Evolutionary conservation across 2,329 filamentous ascomycete species (phyloP).

Genomic region (Arthrobotrys pseudoclavata): DNA sequence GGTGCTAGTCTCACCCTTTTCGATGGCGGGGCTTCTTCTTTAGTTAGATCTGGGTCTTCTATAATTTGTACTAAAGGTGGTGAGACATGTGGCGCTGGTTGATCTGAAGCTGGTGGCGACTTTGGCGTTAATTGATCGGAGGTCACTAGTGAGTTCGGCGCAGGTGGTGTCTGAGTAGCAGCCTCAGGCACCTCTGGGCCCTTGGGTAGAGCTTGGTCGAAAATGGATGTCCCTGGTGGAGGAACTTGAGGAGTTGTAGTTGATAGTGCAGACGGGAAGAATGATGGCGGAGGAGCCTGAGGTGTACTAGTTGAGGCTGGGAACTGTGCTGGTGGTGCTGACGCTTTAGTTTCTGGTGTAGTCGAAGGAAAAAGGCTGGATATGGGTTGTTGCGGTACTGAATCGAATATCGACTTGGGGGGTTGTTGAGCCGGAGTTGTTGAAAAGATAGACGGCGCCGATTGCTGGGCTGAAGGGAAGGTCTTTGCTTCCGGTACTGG

Average conservation of each 20-base stretch:
- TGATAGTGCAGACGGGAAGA: conserved; percentile 8
- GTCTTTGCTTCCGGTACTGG: background rate
- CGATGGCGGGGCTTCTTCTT: conserved; percentile 35
- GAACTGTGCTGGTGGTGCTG: conserved; percentile 16
- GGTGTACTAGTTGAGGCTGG: conserved; percentile 21
- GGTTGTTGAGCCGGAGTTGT: conserved; percentile 7
- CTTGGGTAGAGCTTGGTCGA: conserved; percentile 37
- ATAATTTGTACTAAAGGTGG: conserved; percentile 6
- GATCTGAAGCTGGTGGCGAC: background rate
- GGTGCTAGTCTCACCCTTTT: conserved; percentile 33
- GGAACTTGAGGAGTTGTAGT: conserved; percentile 43
- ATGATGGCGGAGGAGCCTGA: conserved; percentile 29
- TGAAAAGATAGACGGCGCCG: background rate
- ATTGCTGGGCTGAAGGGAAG: background rate
- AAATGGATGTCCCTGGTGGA: conserved; percentile 1
- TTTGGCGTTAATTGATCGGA: background rate
- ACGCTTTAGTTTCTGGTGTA: conserved; percentile 28
- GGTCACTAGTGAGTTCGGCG: background rate
- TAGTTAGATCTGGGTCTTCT: conserved; percentile 15
- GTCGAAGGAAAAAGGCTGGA: conserved; percentile 44
- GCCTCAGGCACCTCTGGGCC: background rate
- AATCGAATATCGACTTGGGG: conserved; percentile 24
- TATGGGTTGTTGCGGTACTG: conserved; percentile 13
- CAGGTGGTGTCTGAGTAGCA: background rate
- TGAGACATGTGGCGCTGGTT: background rate